phyloP scores from a whole-genome alignment of 139 green algal genomes.

The Chlorella vulgaris region DNA sequence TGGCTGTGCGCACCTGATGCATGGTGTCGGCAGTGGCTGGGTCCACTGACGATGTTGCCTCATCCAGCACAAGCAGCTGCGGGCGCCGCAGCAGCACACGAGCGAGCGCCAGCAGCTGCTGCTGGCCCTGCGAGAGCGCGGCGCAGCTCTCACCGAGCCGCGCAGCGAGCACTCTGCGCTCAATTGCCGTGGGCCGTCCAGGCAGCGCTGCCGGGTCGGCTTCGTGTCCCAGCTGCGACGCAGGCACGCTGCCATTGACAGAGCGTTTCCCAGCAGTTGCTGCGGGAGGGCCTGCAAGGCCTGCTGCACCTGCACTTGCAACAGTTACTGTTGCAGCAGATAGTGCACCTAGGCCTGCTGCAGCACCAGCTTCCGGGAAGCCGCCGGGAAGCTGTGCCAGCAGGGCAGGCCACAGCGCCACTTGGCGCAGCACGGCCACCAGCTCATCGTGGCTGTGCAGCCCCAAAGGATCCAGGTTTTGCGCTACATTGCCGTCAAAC shows the following conservation, averaged over 20 bases:
- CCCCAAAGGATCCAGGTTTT: constrained; percentile 74
- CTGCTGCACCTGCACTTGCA: no score
- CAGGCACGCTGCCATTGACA: neutral
- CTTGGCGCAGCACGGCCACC: constrained; percentile 40
- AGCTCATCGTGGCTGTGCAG: constrained; percentile 44
- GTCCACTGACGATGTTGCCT: constrained; percentile 68
- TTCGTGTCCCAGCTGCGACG: neutral
- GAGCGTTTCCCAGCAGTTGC: neutral
- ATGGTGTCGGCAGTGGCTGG: constrained; percentile 58
- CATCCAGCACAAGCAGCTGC: constrained; percentile 75
- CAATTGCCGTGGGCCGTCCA: neutral
- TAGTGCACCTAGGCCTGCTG: neutral
- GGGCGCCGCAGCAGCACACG: constrained; percentile 65
- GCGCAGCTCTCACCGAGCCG: constrained; percentile 44
- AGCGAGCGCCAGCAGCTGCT: constrained; percentile 82
- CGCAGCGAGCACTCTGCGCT: constrained; percentile 33
- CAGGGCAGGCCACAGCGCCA: constrained; percentile 42
- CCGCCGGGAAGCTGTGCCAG: neutral
- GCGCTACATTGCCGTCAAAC: constrained; percentile 66
- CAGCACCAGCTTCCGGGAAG: neutral
- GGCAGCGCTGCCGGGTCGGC: no score
- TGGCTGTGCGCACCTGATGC: constrained; percentile 37
- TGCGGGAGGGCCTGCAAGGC: neutral
- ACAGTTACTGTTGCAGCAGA: no score
- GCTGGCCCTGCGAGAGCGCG: constrained; percentile 65